Evolutionary conservation across 176 grass and related monocot genomes (phyloP), one percentile per base, ranked within the genome.

Genomic region (Lolium multiflorum): DNA sequence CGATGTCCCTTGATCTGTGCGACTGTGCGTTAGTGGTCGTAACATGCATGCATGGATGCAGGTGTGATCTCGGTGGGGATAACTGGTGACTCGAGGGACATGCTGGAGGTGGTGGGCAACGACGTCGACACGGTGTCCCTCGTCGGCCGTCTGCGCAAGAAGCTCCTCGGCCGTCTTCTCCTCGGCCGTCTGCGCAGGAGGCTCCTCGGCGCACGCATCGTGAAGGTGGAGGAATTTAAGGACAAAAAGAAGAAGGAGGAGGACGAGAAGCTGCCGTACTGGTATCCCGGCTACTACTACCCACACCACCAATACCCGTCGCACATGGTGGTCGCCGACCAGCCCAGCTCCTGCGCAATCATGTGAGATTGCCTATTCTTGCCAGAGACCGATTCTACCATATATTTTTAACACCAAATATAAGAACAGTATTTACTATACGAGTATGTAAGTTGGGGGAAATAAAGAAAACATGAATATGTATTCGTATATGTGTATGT

Each of bases 211-310:
- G 85, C 89, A 10, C 41, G 87, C 15, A 66, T 97, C 35, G 22
- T 94, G 41, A 83, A 84, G 80, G 85, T 97, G 81, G 92, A 91
- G 84, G 92, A 91, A 20, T 70, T 90, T 35, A 92, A 90, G 84
- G 85, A 80, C 2, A 79, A 68, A 10, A 64, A 79, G 7, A 13
- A 68, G 7, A 61, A 72, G n/a, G 6, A 73, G 5, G 18, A 25
- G 21, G 11, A 61, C n/a, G 9, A 10, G 58, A 61, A 21, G 26
- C 49, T 21, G 48, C 35, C 57, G 24, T 75, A 67, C 1, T 44
- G 65, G 39, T 86, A 81, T 26, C 74, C 88, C n/a, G 47, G 69
- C 0, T 88, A 79, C 18, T 46, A 46, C 63, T 76, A n/a, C 73
- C n/a, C n/a, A n/a, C 14, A 39, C 57, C 22, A 68, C 58, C 70